Evolutionary conservation across 129 eudicot genomes (phyloP).

Genomic region (Artemisia tridentata): DNA sequence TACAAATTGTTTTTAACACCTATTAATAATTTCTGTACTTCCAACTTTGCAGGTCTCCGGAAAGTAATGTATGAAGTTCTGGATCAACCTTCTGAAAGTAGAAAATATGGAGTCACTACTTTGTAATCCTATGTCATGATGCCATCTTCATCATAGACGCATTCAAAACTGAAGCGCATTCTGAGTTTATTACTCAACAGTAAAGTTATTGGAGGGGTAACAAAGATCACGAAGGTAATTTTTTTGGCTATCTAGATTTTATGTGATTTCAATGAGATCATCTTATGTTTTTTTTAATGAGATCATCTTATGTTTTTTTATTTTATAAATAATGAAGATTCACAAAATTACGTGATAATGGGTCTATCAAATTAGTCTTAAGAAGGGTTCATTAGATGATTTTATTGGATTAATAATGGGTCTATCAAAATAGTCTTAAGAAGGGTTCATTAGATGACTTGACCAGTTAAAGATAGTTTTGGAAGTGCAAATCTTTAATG

Average conservation of each 20-base stretch:
- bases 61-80: slow-evolving; percentile 58
- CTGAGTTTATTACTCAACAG: slow-evolving; percentile 37
- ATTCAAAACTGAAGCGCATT: slow-evolving; percentile 47
- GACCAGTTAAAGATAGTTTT: too few species aligned
- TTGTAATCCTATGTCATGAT: slow-evolving; percentile 65
- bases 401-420: too few species aligned
- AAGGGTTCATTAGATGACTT: too few species aligned
- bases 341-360: too few species aligned
- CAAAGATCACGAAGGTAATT: slow-evolving; percentile 38
- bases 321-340: too few species aligned
- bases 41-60: slow-evolving; percentile 47
- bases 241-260: slow-evolving; percentile 15
- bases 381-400: too few species aligned
- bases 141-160: slow-evolving; percentile 71
- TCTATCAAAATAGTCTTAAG: too few species aligned
- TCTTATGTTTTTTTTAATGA: too few species aligned
- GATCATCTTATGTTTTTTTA: too few species aligned
- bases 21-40: slow-evolving; percentile 20
- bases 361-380: too few species aligned
- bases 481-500: too few species aligned
- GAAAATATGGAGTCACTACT: slow-evolving; percentile 64
- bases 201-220: slow-evolving; percentile 48
- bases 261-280: not conserved
- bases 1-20: not conserved
- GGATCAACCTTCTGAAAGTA: slow-evolving; percentile 49